A percentile compares a stretch with the other conserved stretches of the same genome.
These are phyloP conservation scores for Podospora anserina DNA, from an alignment of 495 filamentous ascomycete genomes.

Conservation along the genomic window DNA sequence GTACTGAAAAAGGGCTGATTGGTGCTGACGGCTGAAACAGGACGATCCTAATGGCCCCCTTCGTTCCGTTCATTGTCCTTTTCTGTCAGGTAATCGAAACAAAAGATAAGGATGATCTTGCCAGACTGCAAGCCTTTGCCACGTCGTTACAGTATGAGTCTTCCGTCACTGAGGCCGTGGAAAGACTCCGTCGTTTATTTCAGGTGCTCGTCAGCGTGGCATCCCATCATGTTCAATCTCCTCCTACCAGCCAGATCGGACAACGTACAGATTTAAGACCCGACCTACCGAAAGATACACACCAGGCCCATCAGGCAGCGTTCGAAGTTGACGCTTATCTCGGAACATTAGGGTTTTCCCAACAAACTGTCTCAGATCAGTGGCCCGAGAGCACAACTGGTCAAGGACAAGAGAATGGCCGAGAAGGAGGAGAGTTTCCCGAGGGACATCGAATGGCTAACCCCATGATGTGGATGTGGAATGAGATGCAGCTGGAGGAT, in stretches of 20 bases:
- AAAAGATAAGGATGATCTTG: constrained; percentile 43
- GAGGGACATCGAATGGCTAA: constrained; percentile 18
- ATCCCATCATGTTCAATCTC: constrained; percentile 52
- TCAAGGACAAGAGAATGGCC: constrained; percentile 1
- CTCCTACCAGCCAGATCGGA: neutral
- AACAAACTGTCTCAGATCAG: neutral
- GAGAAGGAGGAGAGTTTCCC: constrained; percentile 5
- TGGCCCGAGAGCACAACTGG: neutral
- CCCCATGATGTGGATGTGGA: constrained; percentile 28
- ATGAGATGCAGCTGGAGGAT: constrained; percentile 54
- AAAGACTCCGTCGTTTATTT: constrained; percentile 56
- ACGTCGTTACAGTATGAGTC: constrained; percentile 49
- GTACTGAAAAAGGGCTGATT: neutral
- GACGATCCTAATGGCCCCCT: constrained; percentile 61
- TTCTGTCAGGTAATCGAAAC: constrained; percentile 63
- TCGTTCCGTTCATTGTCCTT: constrained; percentile 65
- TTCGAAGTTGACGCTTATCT: constrained; percentile 22
- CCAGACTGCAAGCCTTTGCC: constrained; percentile 55
- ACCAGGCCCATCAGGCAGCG: neutral
- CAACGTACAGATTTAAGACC: neutral
- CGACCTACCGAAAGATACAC: neutral
- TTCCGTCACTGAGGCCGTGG: constrained; percentile 51
- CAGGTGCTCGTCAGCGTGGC: constrained; percentile 60
- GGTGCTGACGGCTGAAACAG: constrained; percentile 30
- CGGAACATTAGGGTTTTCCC: constrained; percentile 19